Evolutionary conservation across 441 rosid genomes (phyloP), one percentile per base, ranked within the genome.

Genomic region (Eugenia klotzschiana): DNA sequence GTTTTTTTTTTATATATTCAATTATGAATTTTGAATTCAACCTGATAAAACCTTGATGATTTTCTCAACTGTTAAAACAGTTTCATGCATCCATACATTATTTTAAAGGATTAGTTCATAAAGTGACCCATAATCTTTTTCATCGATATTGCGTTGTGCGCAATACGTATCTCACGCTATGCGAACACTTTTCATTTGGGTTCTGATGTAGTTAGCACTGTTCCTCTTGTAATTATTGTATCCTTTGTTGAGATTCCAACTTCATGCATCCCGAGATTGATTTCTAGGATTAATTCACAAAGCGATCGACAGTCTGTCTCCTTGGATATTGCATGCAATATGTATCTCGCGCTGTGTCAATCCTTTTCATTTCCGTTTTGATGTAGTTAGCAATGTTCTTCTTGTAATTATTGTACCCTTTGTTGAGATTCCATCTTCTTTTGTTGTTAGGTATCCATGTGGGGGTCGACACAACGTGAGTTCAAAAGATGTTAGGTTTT

Each of bases 31-130:
- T 33, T 4, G 14, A 33, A 64, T 64, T 33, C 20, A n/a, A 11
- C 14, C 22, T 0, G 0, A 5, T 18, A 33, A 64, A 64, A 4
- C n/a, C 5, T 64, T 4, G 18, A 4, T 0, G 3, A 23, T 64
- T 64, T 33, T 33, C 1, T 5, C n/a, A 0, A 0, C 6, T 2
- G 1, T 20, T 0, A 1, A 33, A 29, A 10, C 2, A 0, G 8
- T 20, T 18, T 64, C 13, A 64, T 18, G 23, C 5, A 8, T 64
- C 4, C 0, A 0, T 0, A 33, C n/a, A 33, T 64, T 18, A 7
- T 29, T 64, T 64, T 33, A 6, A 16, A 33, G 4, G 74, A 64
- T 33, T 33, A 18, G 40, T 64, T 64, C 13, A 29, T 1, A 29
- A 29, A 64, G 3, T 0, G 7, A 29, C 1, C 0, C 3, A 8